Conservation (phyloP, 2,329 filamentous ascomycete genomes). For the Aureobasidium sp. region DNA sequence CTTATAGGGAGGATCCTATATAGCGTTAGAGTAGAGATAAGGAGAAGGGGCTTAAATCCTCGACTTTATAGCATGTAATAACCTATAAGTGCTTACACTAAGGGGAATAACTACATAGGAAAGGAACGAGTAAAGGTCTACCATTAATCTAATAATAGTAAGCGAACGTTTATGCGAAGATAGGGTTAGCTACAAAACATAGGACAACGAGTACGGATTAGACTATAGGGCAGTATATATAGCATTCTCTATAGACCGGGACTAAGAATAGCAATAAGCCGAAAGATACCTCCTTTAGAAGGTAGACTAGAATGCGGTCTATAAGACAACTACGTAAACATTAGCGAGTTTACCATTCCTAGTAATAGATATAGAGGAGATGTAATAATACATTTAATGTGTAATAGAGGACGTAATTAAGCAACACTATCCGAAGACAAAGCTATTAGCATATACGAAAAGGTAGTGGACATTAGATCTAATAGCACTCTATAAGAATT, state of each 20-base stretch:
- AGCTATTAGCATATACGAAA: constrained; percentile 23
- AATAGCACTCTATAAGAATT: too few species aligned
- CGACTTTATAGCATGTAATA: too few species aligned
- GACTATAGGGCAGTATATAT: too few species aligned
- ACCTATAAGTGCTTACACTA: neutral
- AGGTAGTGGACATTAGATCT: constrained; percentile 23
- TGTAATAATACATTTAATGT: neutral
- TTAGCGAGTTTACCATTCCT: neutral
- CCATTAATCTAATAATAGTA: neutral
- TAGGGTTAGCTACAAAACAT: neutral
- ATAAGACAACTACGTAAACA: neutral
- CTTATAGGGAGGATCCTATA: too few species aligned
- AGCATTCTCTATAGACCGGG: too few species aligned
- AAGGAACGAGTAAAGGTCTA: neutral
- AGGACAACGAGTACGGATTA: too few species aligned
- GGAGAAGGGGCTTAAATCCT: too few species aligned
- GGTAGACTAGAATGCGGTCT: neutral
- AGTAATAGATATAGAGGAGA: neutral
- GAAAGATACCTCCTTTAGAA: neutral
- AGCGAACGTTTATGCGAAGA: neutral
- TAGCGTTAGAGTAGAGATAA: too few species aligned
- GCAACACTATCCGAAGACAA: constrained; percentile 20
- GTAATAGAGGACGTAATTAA: constrained; percentile 16
- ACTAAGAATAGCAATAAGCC: too few species aligned
- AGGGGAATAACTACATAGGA: neutral